Base-by-base conservation (phyloP, 345 rosid genomes). In the Brassica carinata region DNA sequence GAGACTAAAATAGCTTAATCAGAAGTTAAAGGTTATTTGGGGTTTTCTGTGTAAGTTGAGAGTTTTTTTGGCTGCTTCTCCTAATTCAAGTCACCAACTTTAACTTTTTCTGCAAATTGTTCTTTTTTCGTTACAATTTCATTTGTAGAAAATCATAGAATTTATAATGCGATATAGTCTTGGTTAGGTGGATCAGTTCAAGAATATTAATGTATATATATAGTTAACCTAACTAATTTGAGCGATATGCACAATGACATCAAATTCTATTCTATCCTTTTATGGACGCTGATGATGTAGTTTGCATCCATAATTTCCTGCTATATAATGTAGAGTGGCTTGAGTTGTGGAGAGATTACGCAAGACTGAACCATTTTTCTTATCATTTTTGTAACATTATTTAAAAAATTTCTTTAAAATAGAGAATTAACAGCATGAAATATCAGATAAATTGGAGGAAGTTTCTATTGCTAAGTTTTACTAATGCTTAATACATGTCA, bases 251-350 rank as follows among this genome's bases (percentile, higher is more conserved):
- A 18, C 67, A 26, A 45, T 45, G 62, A 7, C 70, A 64, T 11
- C 62, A 51, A 36, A 36, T 76, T 76, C n/a, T 57, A 38, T 26
- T 33, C 5, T 55, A 76, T 75, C 78, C 36, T 53, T 55, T 3
- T 67, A 67, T 76, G 57, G 40, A 57, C 13, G 26, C 36, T 73
- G 2, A 29, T 36, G 79, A 36, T 67, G 73, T 76, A 48, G 27
- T 75, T 6, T 19, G 53, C 71, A 75, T 31, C 31, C 18, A 2
- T 17, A 3, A 2, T 29, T 31, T 9, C 13, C 11, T 65, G 19
- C 18, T 65, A 11, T 75, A 74, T 45, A 30, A 64, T 64, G 14
- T 45, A 18, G 14, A 64, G 51, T 74, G 19, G 23, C 9, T 64
- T 51, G 51, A 19, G 34, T 13, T 18, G 5, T 18, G 5, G 71